These are phyloP conservation scores for Xylaria intraflava DNA, from an alignment of 495 filamentous ascomycete species.

Conservation along the genomic window DNA sequence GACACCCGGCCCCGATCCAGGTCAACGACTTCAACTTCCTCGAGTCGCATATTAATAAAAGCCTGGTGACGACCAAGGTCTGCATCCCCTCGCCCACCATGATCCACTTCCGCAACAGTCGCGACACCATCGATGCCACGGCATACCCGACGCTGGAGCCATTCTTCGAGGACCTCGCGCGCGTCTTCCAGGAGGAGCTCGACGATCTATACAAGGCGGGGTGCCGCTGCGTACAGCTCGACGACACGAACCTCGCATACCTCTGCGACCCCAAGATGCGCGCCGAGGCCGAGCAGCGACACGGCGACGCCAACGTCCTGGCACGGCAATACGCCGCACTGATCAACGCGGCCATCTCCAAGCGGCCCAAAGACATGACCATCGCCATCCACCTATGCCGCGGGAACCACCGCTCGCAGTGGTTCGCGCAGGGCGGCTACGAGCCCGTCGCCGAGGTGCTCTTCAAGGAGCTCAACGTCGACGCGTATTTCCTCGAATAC, in stretches of 20 bases:
- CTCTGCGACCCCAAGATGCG: slow-evolving; percentile 61
- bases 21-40: slow-evolving; percentile 54
- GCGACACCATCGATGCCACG: slow-evolving; percentile 48
- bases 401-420: slow-evolving; percentile 52
- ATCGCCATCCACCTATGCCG: slow-evolving; percentile 61
- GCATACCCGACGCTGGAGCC: slow-evolving; percentile 53
- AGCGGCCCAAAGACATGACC: slow-evolving; percentile 54
- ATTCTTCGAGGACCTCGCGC: slow-evolving; percentile 56
- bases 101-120: slow-evolving; percentile 59
- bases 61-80: slow-evolving; percentile 51
- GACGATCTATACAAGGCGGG: slow-evolving; percentile 56
- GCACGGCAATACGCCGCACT: slow-evolving; percentile 55
- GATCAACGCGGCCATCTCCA: slow-evolving; percentile 55
- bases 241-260: slow-evolving; percentile 60
- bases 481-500: slow-evolving; percentile 65
- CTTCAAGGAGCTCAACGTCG: slow-evolving; percentile 57
- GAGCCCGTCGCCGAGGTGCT: slow-evolving; percentile 60
- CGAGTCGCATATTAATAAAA: slow-evolving; percentile 42
- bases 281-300: slow-evolving; percentile 52
- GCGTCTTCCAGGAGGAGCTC: slow-evolving; percentile 55
- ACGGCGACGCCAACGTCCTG: slow-evolving; percentile 50
- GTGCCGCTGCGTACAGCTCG: slow-evolving; percentile 58
- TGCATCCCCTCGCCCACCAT: slow-evolving; percentile 60
- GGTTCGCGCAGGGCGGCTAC: slow-evolving; percentile 62
- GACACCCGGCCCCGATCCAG: slow-evolving; percentile 45